Percentiles rank a stretch among this genome's conserved stretches.
phyloP scores from a whole-genome alignment of 176 grass and related monocot species.

The Cenchrus fungigraminus region DNA sequence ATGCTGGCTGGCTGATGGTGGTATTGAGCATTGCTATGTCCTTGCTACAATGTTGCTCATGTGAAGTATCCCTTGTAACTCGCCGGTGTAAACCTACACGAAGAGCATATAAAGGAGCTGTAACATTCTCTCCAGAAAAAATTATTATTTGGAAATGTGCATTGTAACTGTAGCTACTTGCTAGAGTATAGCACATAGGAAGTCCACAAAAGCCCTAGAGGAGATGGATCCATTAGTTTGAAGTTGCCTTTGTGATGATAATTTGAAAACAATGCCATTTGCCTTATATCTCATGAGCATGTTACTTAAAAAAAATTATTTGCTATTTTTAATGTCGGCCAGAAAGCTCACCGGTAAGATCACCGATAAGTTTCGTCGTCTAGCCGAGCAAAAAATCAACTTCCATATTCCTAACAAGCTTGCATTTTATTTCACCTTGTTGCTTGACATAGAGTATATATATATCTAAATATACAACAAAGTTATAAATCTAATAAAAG shows the following conservation, averaged over 20 bases:
- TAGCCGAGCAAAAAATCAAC: not conserved
- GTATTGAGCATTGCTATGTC: not conserved
- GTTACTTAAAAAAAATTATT: not conserved
- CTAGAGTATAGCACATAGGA: not conserved
- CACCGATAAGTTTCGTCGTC: not conserved
- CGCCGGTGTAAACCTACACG: not conserved
- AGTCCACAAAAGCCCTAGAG: not conserved
- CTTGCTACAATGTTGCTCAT: not conserved
- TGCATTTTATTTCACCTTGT: not conserved
- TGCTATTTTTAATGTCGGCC: too few relatives aligned
- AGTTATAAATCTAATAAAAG: too few relatives aligned
- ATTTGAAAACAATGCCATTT: not conserved
- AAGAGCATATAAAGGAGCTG: not conserved
- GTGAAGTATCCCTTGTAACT: not conserved
- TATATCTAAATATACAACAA: too few relatives aligned
- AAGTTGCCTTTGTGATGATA: not conserved
- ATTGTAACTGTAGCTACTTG: not conserved
- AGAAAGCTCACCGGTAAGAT: not conserved
- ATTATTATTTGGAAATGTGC: not conserved
- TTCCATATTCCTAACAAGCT: not conserved
- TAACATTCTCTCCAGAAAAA: not conserved
- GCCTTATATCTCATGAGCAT: not conserved
- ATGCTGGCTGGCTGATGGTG: not conserved
- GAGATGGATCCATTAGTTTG: not conserved
- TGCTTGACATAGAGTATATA: not conserved